Percentiles rank a stretch among this genome's conserved stretches.
Conservation (phyloP, 176 grass and related monocot genomes). For the Microstegium vimineum region DNA sequence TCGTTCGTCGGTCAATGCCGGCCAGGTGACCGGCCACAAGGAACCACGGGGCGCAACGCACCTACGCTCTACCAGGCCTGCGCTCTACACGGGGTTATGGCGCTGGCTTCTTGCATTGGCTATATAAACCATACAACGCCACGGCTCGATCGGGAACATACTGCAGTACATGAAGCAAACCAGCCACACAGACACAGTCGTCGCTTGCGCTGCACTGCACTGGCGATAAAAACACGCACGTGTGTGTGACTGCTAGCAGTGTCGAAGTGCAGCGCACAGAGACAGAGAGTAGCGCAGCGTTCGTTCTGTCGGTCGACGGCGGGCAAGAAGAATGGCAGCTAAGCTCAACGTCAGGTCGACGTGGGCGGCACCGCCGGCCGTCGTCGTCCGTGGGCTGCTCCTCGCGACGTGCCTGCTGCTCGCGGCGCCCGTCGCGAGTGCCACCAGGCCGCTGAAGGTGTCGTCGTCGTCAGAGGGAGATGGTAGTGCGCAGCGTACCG, state of each 20-base stretch:
- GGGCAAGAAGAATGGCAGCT: neutral
- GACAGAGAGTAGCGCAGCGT: neutral
- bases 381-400: neutral
- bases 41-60: neutral
- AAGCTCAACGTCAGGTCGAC: neutral
- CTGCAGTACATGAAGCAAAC: neutral
- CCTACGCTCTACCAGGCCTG: too few relatives aligned
- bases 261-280: neutral
- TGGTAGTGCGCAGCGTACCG: neutral
- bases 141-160: neutral
- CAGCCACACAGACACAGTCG: neutral
- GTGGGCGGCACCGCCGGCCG: neutral
- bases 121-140: constrained; percentile 3
- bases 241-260: neutral
- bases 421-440: neutral
- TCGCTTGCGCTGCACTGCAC: neutral
- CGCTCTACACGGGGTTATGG: neutral
- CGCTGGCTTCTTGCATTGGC: neutral
- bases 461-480: neutral
- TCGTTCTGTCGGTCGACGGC: neutral
- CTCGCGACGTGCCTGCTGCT: neutral
- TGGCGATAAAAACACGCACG: neutral
- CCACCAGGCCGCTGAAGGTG: constrained; percentile 9
- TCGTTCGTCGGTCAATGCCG: constrained; percentile 1
- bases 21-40: neutral